These are phyloP conservation scores for Melaleuca quinquenervia DNA, from an alignment of 345 rosid species.

Conservation along the genomic window DNA sequence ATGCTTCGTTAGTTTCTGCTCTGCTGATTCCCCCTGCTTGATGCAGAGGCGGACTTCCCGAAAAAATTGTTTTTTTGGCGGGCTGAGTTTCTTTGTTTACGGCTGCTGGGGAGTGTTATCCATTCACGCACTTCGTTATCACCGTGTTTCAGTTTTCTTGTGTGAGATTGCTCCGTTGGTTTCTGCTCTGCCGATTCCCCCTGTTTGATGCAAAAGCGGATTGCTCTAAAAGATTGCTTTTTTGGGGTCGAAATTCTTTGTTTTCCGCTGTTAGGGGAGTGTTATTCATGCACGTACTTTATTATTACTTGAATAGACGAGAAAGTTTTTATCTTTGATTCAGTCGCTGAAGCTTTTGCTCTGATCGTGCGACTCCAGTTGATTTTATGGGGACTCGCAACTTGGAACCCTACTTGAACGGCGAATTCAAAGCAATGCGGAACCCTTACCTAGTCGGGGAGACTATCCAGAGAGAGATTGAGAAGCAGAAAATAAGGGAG, in stretches of 20 bases:
- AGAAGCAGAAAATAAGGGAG: constrained; percentile 11
- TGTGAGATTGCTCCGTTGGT: neutral
- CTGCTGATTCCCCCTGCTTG: neutral
- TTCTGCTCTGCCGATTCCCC: neutral
- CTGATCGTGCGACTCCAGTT: neutral
- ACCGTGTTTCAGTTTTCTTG: neutral
- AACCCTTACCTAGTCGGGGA: neutral
- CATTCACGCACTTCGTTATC: neutral
- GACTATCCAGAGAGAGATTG: neutral
- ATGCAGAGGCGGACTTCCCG: neutral
- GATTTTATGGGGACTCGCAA: neutral
- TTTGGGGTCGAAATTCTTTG: neutral
- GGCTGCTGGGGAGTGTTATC: neutral
- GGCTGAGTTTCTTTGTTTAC: neutral
- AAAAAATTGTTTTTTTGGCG: neutral
- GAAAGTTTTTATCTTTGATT: neutral
- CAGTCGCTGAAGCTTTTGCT: neutral
- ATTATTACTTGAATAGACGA: neutral
- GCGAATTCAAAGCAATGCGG: neutral
- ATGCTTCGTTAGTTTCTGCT: neutral
- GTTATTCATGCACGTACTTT: neutral
- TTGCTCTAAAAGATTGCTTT: neutral
- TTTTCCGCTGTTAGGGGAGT: neutral
- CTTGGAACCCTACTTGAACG: neutral
- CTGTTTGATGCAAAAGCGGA: neutral